Base-by-base conservation (phyloP, 2,329 filamentous ascomycete genomes). In the Pyrenochaeta sp. region DNA sequence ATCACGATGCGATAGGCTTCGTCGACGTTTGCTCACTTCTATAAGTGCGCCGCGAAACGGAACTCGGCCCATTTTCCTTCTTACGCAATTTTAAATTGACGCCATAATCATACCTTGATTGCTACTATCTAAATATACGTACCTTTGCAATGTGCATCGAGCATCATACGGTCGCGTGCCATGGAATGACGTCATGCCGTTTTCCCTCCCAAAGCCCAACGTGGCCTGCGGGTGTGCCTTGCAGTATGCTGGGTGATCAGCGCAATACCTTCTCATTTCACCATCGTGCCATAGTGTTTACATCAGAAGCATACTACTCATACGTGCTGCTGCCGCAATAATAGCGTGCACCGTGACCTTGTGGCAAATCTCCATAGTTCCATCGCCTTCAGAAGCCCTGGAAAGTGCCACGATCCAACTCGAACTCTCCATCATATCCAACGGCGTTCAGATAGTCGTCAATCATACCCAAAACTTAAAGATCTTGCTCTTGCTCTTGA, bases 401-500 rank as follows among this genome's bases (percentile, higher is more conserved):
- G 36, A 43, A 28, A n/a, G 42, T 13, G 9, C 22, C 27, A 15
- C 15, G 36, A 39, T 13, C 13, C 13, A 13, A 19, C 36, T 39
- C 5, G 15, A 39, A 19, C 36, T 5, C 36, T n/a, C n/a, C 13
- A 39, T 19, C 13, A 5, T n/a, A 39, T 39, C 36, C 36, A 39
- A 19, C 36, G 15, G n/a, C 5, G 32, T 39, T 5, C 36, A 12
- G 4, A 19, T 19, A 19, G 15, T 19, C 36, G 15, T 39, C 13
- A 19, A 30, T 69, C 56, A 75, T 52, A 67, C 53, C 69, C 74
- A 78, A 59, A 78, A 77, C 50, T 72, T 77, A 62, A 78, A 74
- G 30, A 77, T 73, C 50, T 65, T 62, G 52, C 72, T 75, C 52
- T 72, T 77, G 59, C 68, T 75, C 56, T 74, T 77, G 46, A 71